Evolutionary conservation across 495 filamentous ascomycete genomes (phyloP).

Genomic region (Podospora pseudopauciseta): DNA sequence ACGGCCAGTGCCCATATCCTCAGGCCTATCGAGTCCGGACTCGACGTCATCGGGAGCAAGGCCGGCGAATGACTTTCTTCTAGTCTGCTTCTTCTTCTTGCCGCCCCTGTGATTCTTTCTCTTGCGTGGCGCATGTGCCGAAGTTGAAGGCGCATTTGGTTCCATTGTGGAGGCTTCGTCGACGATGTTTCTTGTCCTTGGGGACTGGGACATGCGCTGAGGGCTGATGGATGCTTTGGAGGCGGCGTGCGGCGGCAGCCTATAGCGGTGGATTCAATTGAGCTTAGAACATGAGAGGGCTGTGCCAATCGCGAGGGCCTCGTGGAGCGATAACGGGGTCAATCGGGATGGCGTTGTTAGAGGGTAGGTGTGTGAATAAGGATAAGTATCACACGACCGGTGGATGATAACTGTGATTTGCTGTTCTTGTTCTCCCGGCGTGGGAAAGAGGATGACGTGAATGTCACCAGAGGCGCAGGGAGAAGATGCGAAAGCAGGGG

Average conservation of each 20-base stretch:
- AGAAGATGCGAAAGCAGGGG: slow-evolving; percentile 8
- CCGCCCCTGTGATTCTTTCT: slow-evolving; percentile 46
- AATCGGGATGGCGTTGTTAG: neutral
- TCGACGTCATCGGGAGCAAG: slow-evolving; percentile 43
- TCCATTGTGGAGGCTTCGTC: neutral
- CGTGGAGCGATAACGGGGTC: neutral
- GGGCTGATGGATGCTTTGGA: neutral
- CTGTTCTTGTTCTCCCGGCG: neutral
- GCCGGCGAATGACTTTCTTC: slow-evolving; percentile 62
- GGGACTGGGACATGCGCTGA: neutral
- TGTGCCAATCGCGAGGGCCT: neutral
- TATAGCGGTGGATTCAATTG: neutral
- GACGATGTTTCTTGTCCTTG: neutral
- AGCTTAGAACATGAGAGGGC: neutral
- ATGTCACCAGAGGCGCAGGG: neutral
- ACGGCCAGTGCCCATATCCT: slow-evolving; percentile 32
- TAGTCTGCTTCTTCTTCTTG: slow-evolving; percentile 55
- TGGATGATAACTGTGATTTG: neutral
- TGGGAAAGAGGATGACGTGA: neutral
- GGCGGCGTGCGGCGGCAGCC: neutral
- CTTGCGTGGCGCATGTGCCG: slow-evolving; percentile 20
- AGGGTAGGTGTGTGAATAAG: neutral
- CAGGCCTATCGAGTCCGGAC: slow-evolving; percentile 35
- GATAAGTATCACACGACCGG: neutral
- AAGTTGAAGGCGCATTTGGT: slow-evolving; percentile 8